A percentile compares a stretch with the other conserved stretches of the same genome.
Conservation (phyloP, 768 basidiomycete genomes). For the Calvatia gigantea region DNA sequence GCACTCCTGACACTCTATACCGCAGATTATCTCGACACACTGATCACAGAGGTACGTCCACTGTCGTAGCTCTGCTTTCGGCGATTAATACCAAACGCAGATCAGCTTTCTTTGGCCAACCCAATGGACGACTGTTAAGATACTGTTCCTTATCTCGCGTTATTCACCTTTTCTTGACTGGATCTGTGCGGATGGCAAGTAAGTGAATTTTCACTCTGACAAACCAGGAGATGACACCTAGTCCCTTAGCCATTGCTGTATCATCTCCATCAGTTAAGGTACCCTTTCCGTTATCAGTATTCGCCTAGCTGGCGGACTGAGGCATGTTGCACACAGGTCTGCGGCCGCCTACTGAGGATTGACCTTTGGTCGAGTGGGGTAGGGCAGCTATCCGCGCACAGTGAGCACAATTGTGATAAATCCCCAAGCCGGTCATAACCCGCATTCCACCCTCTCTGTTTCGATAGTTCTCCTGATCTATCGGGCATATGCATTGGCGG, state of each 20-base stretch:
- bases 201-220: not conserved
- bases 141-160: not conserved
- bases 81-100: not conserved
- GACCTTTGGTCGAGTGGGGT: not conserved
- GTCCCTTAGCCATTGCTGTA: not conserved
- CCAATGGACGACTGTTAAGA: not conserved
- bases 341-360: not conserved
- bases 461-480: not conserved
- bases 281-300: not conserved
- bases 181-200: not conserved
- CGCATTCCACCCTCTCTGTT: not conserved
- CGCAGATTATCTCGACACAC: not conserved
- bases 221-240: not conserved
- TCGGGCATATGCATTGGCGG: not conserved
- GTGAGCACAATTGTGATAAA: not conserved
- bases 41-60: not conserved
- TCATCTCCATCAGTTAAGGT: not conserved
- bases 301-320: not conserved
- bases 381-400: not conserved
- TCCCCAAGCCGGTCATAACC: too few relatives aligned
- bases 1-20: not conserved
- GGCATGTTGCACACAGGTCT: not conserved
- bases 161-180: constrained; percentile 1
- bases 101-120: not conserved
- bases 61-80: not conserved